Percentiles rank a stretch among this genome's conserved stretches.
phyloP scores from a whole-genome alignment of 257 asterid genomes.

The Gynochthodes officinalis region DNA sequence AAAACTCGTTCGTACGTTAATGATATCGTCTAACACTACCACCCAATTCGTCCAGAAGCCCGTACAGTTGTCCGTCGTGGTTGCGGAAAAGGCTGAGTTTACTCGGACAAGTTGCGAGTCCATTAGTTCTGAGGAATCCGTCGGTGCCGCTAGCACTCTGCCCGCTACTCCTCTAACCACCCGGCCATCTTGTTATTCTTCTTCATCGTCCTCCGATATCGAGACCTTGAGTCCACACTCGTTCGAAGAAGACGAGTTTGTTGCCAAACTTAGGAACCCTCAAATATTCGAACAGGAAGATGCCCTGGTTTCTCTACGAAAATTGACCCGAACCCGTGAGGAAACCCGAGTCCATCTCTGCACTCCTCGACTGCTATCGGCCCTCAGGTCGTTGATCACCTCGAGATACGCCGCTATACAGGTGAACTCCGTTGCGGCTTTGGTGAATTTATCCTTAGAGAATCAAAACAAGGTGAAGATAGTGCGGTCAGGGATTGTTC shows the following conservation, averaged over 20 bases:
- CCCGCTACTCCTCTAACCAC: constrained; percentile 41
- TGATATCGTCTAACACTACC: constrained; percentile 12
- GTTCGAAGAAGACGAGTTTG: constrained; percentile 54
- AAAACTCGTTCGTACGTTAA: constrained; percentile 42
- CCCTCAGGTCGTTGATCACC: constrained; percentile 41
- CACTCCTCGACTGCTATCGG: constrained; percentile 60
- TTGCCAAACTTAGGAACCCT: constrained; percentile 47
- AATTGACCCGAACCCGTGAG: constrained; percentile 71
- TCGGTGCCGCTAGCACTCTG: constrained; percentile 27
- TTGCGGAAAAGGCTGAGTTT: constrained; percentile 8
- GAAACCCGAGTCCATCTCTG: constrained; percentile 60
- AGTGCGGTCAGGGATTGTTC: constrained; percentile 86
- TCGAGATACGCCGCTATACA: constrained; percentile 63
- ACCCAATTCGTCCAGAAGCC: neutral
- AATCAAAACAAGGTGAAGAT: constrained; percentile 79
- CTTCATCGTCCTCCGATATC: constrained; percentile 58
- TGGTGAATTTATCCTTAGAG: constrained; percentile 84
- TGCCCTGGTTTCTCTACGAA: constrained; percentile 53
- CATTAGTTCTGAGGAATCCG: constrained; percentile 60
- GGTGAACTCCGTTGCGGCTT: constrained; percentile 70
- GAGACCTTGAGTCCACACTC: constrained; percentile 33
- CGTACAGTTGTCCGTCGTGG: neutral
- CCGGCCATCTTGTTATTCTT: constrained; percentile 54
- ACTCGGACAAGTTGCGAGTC: constrained; percentile 43
- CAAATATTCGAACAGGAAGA: constrained; percentile 77